These are phyloP conservation scores for Salix udensis DNA, from an alignment of 345 rosid genomes.

Conservation along the genomic window DNA sequence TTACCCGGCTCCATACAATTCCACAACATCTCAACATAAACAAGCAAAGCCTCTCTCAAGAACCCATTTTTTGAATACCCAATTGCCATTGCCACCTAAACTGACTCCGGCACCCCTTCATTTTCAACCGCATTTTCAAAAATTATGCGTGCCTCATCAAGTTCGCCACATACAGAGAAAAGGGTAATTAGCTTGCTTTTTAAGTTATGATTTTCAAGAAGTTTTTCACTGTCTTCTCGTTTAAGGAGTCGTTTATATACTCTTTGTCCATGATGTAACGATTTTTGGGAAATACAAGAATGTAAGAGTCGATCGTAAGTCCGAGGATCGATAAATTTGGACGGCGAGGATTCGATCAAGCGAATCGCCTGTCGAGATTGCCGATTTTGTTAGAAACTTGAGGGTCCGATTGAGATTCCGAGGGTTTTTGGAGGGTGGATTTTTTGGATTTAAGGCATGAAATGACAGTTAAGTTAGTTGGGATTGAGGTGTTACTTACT, in stretches of 20 bases:
- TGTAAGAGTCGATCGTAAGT: conserved; percentile 37
- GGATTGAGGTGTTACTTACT: background rate
- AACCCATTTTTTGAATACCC: conserved; percentile 38
- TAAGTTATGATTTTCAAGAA: conserved; percentile 29
- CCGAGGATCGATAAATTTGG: conserved; percentile 14
- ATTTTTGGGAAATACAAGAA: conserved; percentile 38
- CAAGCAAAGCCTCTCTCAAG: conserved; percentile 32
- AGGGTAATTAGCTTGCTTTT: conserved; percentile 44
- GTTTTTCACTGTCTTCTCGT: background rate
- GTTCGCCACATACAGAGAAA: conserved; percentile 39
- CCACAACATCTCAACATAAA: conserved; percentile 34
- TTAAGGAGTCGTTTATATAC: conserved; percentile 27
- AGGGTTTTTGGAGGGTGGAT: background rate
- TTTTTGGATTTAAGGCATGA: background rate
- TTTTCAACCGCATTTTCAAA: conserved; percentile 25
- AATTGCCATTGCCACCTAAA: conserved; percentile 53
- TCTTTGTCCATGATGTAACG: conserved; percentile 36
- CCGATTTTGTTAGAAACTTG: conserved; percentile 25
- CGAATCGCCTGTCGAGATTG: conserved; percentile 27
- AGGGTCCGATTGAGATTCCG: conserved; percentile 16
- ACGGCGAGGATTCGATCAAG: conserved; percentile 29
- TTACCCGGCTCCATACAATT: conserved; percentile 33
- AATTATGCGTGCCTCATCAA: conserved; percentile 36
- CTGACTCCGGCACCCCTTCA: conserved; percentile 25
- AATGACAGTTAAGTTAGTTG: conserved; percentile 7